These are phyloP conservation scores for Elsinoe fawcettii DNA, from an alignment of 2,329 filamentous ascomycete species.

Conservation along the genomic window DNA sequence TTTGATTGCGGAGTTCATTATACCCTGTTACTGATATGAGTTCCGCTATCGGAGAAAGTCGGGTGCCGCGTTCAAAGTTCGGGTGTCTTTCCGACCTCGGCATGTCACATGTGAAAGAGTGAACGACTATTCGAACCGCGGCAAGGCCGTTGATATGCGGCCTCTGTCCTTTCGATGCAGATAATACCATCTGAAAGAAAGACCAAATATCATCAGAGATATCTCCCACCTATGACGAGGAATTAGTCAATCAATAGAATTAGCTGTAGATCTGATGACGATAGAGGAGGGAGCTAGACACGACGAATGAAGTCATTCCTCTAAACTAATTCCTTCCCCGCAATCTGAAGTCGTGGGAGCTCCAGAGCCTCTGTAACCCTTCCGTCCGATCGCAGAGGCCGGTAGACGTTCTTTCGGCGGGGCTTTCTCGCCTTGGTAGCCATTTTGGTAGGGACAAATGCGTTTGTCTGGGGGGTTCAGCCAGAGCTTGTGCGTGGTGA, in stretches of 20 bases:
- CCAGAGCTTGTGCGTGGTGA: background rate
- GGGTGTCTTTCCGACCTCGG: constrained; percentile 7
- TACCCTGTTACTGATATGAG: background rate
- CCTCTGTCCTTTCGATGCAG: background rate
- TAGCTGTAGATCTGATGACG: constrained; percentile 13
- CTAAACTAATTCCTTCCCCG: background rate
- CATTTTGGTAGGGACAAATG: too few species aligned
- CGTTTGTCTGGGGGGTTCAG: background rate
- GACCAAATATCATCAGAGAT: background rate
- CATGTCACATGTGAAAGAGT: constrained; percentile 4
- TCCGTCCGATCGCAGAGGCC: constrained; percentile 9
- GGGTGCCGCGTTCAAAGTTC: background rate
- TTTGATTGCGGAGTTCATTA: background rate
- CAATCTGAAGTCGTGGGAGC: background rate
- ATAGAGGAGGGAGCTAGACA: background rate
- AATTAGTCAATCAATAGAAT: background rate
- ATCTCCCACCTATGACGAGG: background rate
- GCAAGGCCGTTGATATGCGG: constrained; percentile 6
- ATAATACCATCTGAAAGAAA: background rate
- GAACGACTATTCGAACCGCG: background rate
- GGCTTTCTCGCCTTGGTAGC: constrained; percentile 3
- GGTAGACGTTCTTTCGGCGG: constrained; percentile 11
- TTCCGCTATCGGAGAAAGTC: background rate
- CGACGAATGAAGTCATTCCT: constrained; percentile 10
- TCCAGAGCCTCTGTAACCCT: constrained; percentile 2